These are phyloP conservation scores for Candolleomyces eurysporus DNA, from an alignment of 768 basidiomycete species.

Conservation along the genomic window DNA sequence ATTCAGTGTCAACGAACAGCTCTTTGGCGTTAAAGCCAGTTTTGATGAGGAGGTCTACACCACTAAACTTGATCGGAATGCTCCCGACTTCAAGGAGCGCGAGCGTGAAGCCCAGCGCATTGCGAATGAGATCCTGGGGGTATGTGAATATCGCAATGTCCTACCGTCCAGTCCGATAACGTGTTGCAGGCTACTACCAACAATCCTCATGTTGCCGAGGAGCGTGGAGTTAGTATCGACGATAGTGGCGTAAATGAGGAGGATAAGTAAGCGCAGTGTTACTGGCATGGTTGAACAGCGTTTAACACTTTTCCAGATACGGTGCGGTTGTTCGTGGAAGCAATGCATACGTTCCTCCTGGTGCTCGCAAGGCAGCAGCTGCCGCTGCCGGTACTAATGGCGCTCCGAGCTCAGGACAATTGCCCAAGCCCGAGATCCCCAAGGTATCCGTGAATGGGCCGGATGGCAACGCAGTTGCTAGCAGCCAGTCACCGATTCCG, in stretches of 20 bases:
- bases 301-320: constrained; percentile 53
- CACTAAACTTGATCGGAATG: constrained; percentile 83
- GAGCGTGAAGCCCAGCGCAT: constrained; percentile 85
- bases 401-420: constrained; percentile 20
- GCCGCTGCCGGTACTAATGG: constrained; percentile 23
- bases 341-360: constrained; percentile 93
- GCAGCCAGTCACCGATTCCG: constrained; percentile 39
- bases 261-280: constrained; percentile 70
- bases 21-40: constrained; percentile 88
- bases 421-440: constrained; percentile 50
- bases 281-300: constrained; percentile 16
- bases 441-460: constrained; percentile 77
- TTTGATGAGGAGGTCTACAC: constrained; percentile 96
- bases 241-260: constrained; percentile 87
- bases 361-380: constrained; percentile 59
- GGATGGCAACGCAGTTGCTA: constrained; percentile 56
- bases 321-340: constrained; percentile 86
- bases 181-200: constrained; percentile 49
- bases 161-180: constrained; percentile 5
- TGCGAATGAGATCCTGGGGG: constrained; percentile 88
- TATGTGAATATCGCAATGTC: constrained; percentile 35
- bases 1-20: constrained; percentile 88
- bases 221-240: constrained; percentile 64
- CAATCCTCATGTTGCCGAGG: constrained; percentile 90
- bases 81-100: constrained; percentile 83